Evolutionary conservation across 257 asterid species (phyloP).

Genomic region (Plantago elongata): DNA sequence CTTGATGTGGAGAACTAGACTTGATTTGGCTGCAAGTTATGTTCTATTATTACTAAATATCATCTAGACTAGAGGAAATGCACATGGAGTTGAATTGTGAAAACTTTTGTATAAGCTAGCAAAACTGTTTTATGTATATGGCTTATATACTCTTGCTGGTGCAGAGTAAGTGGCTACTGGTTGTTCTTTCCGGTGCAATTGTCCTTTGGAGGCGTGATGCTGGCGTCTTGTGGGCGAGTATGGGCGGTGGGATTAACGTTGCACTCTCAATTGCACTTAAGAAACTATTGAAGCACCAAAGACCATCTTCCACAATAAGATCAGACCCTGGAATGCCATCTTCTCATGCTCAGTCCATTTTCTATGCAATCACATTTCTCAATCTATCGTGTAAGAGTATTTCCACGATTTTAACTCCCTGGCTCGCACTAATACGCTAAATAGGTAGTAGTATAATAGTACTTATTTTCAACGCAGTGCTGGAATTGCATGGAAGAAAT

Average conservation of each 20-base stretch:
- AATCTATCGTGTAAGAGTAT: slow-evolving; percentile 42
- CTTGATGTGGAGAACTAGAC: too few relatives aligned
- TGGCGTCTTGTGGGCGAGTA: slow-evolving; percentile 58
- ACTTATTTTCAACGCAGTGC: slow-evolving; percentile 39
- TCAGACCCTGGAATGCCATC: slow-evolving; percentile 97
- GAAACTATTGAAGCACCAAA: slow-evolving; percentile 55
- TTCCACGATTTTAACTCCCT: too few relatives aligned
- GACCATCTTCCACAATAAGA: slow-evolving; percentile 59
- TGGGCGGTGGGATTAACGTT: slow-evolving; percentile 55
- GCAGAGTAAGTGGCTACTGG: slow-evolving; percentile 75
- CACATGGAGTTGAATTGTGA: too few relatives aligned
- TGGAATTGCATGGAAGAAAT: slow-evolving; percentile 50
- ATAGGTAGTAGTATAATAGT: not conserved
- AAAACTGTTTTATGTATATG: not conserved
- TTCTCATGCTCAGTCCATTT: slow-evolving; percentile 72
- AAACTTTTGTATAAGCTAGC: too few relatives aligned
- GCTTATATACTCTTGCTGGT: slow-evolving; percentile 18
- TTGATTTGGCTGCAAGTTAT: too few relatives aligned
- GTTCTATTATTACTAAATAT: too few relatives aligned
- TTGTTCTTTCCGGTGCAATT: slow-evolving; percentile 30
- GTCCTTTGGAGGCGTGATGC: slow-evolving; percentile 73
- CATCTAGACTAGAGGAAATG: too few relatives aligned
- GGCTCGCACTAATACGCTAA: not conserved
- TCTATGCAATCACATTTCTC: slow-evolving; percentile 37
- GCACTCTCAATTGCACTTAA: slow-evolving; percentile 44